Conservation (phyloP, 1,139 yeast species). For the Debaryomyces robertsiae region DNA sequence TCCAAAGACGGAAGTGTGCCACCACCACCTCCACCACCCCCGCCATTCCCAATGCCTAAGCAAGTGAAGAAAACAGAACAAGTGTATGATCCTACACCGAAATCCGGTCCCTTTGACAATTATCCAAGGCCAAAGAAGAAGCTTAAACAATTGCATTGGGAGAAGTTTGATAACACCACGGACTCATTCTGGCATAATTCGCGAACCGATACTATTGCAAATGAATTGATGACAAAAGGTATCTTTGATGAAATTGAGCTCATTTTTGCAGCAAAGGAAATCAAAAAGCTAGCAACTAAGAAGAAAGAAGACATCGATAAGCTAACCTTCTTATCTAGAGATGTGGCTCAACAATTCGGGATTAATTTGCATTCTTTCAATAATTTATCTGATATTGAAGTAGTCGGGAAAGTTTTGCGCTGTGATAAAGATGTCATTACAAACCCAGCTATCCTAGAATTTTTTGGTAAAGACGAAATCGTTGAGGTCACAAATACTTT, state of each 20-base stretch:
- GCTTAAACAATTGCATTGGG: slow-evolving; percentile 84
- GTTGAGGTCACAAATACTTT: slow-evolving; percentile 64
- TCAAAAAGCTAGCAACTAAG: slow-evolving; percentile 54
- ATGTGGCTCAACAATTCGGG: slow-evolving; percentile 76
- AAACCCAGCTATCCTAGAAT: slow-evolving; percentile 68
- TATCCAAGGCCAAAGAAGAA: slow-evolving; percentile 77
- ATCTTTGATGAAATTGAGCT: slow-evolving; percentile 74
- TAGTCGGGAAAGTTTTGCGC: slow-evolving; percentile 57
- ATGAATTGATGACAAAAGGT: slow-evolving; percentile 64
- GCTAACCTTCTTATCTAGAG: slow-evolving; percentile 64
- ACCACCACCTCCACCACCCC: slow-evolving; percentile 30
- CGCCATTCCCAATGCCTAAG: slow-evolving; percentile 16
- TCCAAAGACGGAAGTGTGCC: slow-evolving; percentile 19
- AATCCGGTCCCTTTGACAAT: slow-evolving; percentile 47
- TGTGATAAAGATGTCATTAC: slow-evolving; percentile 62
- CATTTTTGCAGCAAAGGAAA: slow-evolving; percentile 79
- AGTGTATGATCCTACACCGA: slow-evolving; percentile 26
- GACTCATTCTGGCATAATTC: slow-evolving; percentile 66
- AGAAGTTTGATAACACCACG: slow-evolving; percentile 60
- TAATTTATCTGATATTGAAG: slow-evolving; percentile 53
- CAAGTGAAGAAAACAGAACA: slow-evolving; percentile 14
- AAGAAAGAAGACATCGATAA: slow-evolving; percentile 54
- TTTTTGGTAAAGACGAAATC: slow-evolving; percentile 68
- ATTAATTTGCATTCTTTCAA: slow-evolving; percentile 70
- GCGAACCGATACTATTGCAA: slow-evolving; percentile 48